Conservation (phyloP, 768 basidiomycete species). For the Tremella fuciformis region DNA sequence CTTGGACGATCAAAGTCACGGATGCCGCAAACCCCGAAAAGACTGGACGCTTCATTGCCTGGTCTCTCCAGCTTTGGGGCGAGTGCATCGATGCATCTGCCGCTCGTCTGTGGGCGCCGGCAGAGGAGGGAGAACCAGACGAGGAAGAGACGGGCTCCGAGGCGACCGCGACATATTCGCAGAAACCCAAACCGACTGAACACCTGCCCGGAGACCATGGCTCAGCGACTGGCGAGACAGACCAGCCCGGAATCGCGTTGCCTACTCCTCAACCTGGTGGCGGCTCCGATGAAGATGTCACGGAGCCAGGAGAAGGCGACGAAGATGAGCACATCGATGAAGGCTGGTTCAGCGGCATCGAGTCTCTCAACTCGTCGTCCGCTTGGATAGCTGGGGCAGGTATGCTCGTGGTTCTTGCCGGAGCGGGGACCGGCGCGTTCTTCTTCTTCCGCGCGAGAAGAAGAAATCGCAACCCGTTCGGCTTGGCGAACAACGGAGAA, state of each 20-base stretch:
- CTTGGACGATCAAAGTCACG: slow-evolving; percentile 82
- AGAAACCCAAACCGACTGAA: slow-evolving; percentile 77
- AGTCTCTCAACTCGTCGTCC: slow-evolving; percentile 57
- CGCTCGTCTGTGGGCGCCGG: slow-evolving; percentile 59
- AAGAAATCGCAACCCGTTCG: slow-evolving; percentile 53
- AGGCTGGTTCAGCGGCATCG: slow-evolving; percentile 47
- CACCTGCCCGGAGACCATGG: slow-evolving; percentile 85
- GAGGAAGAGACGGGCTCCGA: slow-evolving; percentile 50
- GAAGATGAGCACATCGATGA: slow-evolving; percentile 45
- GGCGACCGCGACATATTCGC: slow-evolving; percentile 57
- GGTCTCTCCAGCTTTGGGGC: slow-evolving; percentile 92
- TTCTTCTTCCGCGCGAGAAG: slow-evolving; percentile 69
- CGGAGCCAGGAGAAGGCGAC: slow-evolving; percentile 19
- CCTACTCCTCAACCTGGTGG: slow-evolving; percentile 18
- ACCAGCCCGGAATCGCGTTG: slow-evolving; percentile 58
- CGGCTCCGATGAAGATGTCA: slow-evolving; percentile 14
- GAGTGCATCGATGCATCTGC: slow-evolving; percentile 70
- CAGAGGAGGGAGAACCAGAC: slow-evolving; percentile 50
- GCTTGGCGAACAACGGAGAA: slow-evolving; percentile 58
- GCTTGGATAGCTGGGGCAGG: slow-evolving; percentile 88
- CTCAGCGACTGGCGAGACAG: slow-evolving; percentile 71
- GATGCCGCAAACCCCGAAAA: slow-evolving; percentile 66
- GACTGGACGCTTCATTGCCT: slow-evolving; percentile 73
- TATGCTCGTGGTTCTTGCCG: slow-evolving; percentile 74
- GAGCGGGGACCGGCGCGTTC: slow-evolving; percentile 66